Percentiles rank a stretch among this genome's conserved stretches.
phyloP scores from a whole-genome alignment of 164 flowering plant species.

The Houttuynia cordata region DNA sequence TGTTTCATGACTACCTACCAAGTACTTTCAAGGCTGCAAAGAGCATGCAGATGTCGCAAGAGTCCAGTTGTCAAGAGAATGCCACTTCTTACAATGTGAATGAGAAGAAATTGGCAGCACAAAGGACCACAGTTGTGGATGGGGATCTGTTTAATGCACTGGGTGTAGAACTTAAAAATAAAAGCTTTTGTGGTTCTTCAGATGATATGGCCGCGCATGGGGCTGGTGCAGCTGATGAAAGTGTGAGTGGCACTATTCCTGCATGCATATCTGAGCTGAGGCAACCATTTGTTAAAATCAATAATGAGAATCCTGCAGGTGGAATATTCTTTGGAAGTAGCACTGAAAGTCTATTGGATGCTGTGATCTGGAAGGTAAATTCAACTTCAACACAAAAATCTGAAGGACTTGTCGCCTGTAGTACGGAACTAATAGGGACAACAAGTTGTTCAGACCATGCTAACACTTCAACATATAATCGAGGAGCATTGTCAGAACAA shows the following conservation, averaged over 20 bases:
- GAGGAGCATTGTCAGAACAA: slow-evolving; percentile 14
- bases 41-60: slow-evolving; percentile 12
- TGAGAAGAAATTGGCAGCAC: not conserved
- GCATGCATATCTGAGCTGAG: slow-evolving; percentile 8
- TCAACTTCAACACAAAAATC: slow-evolving; percentile 30
- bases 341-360: slow-evolving; percentile 69
- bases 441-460: slow-evolving; percentile 39
- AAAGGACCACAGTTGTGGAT: slow-evolving; percentile 18
- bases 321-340: slow-evolving; percentile 27
- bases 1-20: slow-evolving; percentile 10
- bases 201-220: slow-evolving; percentile 11
- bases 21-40: slow-evolving; percentile 6
- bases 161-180: slow-evolving; percentile 44
- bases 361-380: slow-evolving; percentile 61
- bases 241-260: slow-evolving; percentile 16
- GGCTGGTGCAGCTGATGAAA: slow-evolving; percentile 5
- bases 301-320: slow-evolving; percentile 19
- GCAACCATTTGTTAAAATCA: slow-evolving; percentile 10
- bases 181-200: slow-evolving; percentile 21
- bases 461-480: slow-evolving; percentile 18
- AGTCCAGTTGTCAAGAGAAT: not conserved
- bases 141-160: slow-evolving; percentile 67
- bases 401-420: slow-evolving; percentile 49
- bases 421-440: slow-evolving; percentile 35
- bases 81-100: not conserved